Evolutionary conservation across 2,329 filamentous ascomycete genomes (phyloP), one percentile per base, ranked within the genome.

Genomic region (Celoporthe dispersa): DNA sequence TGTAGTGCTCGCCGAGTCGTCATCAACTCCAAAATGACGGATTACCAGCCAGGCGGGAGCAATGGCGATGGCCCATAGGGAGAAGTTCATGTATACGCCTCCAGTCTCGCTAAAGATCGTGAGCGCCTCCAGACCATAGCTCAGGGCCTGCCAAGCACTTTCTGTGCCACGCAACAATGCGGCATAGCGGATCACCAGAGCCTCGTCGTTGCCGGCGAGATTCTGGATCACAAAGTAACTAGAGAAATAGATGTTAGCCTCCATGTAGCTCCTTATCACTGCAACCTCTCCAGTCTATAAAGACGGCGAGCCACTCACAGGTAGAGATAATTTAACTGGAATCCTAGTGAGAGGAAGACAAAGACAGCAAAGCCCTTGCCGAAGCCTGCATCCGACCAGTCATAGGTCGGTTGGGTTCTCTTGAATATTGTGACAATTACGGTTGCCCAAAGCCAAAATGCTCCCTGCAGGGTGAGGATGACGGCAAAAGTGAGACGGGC

Each of bases 261-360:
- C 35, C 31, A 37, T 33, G 12, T 33, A 11, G 37, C 25, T 67
- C 44, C 37, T 51, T 16, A 39, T 35, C 16, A 33, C 1, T 11
- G 8, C 12, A 51, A n/a, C 5, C 6, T 19, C 41, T n/a, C 16
- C 16, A 41, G 48, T 41, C 19, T 62, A 19, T 2, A 60, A 19
- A 22, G 35, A 31, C n/a, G 68, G 19, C 19, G 39, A 3, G 53
- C 22, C 5, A 79, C 85, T 78, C 75, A 90, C 83, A 93, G 79
- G 77, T 89, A 93, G 73, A 93, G 83, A 76, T 94, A 94, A 77
- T 93, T 93, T 9, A 92, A 73, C 79, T 93, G 91, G 74, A 93
- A 93, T 0, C 89, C 87, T 14, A 87, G 79, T 0, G 89, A 88
- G 73, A 92, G 84, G 74, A 94, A 87, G 7, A 94, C 75, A 77